Evolutionary conservation across 2,329 filamentous ascomycete species (phyloP), one percentile per base, ranked within the genome.

Genomic region (Diaporthe sp.): DNA sequence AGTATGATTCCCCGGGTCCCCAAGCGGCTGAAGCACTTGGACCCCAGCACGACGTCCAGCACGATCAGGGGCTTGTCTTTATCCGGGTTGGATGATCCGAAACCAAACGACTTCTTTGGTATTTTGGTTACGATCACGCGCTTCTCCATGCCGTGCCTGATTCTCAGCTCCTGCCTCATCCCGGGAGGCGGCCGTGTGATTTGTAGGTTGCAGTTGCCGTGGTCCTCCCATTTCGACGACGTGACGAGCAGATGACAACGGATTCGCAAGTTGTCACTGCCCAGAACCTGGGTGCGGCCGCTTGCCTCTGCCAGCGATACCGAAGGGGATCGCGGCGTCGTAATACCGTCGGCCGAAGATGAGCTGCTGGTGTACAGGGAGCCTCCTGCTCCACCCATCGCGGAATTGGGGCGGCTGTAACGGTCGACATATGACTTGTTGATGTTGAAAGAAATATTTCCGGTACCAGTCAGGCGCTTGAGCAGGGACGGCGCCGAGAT

Each of bases 1-100:
- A 98, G 92, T 1, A 97, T 94, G 80, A 98, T 96, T 62, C 96
- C 96, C 46, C 94, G 94, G 78, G 94, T 91, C 7, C 95, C 96
- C 76, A 98, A 91, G 25, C 94, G 88, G 79, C 96, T 94, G 84
- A 98, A 97, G 81, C 94, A 96, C 74, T 92, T 94, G 82, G 95
- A 95, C 15, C 94, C 94, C 2, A 98, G 87, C 65, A 95, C 95
- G 1, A 94, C 95, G 83, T 98, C 96, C 0, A 98, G 88, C 49
- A 98, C 84, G 1, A 93, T 88, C 76, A 92, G 87, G 31, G 91
- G 90, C 77, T 86, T 83, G 49, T 90, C 88, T 39, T 84, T 83
- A 46, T 90, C 88, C 28, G 84, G 82, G n/a, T 86, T 84, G 10
- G 46, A 44, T 22, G 65, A 61, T 22, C 73, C 76, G 49, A 75